Evolutionary conservation across 257 asterid genomes (phyloP), one percentile per base, ranked within the genome.

Genomic region (Avicennia marina): DNA sequence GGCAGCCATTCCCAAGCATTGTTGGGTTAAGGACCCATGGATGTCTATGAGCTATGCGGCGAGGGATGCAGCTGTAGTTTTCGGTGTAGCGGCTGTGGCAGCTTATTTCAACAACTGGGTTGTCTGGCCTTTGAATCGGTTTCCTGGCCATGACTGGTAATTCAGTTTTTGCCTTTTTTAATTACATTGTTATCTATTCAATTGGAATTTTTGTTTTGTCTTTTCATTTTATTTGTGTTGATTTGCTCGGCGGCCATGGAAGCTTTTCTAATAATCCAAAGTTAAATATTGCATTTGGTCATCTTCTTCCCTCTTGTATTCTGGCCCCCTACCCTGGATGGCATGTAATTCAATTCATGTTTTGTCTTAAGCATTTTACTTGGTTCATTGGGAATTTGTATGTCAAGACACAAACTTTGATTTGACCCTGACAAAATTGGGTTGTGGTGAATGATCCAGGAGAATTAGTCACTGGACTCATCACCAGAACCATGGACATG

Each of bases 251-350:
- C 75, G 98, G 98, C 3, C 98, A 93, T 84, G 98, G 98, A 26
- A 89, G 98, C 70, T 89, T 93, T 74, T 89, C 97, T 1, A 86
- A 60, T 69, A 58, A 89, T 65, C 87, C 75, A 26, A 88, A 75
- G 73, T 43, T 93, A 73, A 93, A 93, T 32, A 83, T 95, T 68
- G 94, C 86, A 3, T 94, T 57, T 55, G 98, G 98, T 11, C 98
- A 93, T 76, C 56, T 93, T 38, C 95, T 86, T 56, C 98, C 88
- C 73, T 93, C 97, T 36, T 89, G 95, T 3, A 93, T 93, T 64
- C 93, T 93, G 8, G 98, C 89, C 22, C 98, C 98, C 12, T 93
- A 93, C 59, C 98, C 88, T 72, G 98, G 98, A 80, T 93, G 98
- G 98, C 88, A 65, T 62, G 80, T 33, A 21, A n/a, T n/a, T n/a